These are phyloP conservation scores for Pinus tabuliformis DNA, from an alignment of 75 land plant species.

Conservation along the genomic window DNA sequence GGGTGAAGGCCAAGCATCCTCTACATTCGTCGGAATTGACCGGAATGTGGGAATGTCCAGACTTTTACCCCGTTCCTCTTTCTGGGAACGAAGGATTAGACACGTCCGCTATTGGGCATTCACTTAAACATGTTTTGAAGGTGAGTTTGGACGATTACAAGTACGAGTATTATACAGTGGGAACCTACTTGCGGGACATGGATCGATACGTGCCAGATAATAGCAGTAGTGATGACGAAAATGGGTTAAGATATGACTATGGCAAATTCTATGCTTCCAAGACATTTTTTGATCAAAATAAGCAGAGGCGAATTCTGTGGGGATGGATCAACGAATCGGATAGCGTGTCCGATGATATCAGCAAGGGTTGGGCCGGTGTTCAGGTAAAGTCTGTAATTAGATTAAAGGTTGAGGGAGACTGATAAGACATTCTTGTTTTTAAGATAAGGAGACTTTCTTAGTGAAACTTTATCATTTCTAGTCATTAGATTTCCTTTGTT, in stretches of 20 bases:
- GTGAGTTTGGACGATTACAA: slow-evolving; percentile 34
- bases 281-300: slow-evolving; percentile 52
- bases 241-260: slow-evolving; percentile 69
- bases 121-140: slow-evolving; percentile 66
- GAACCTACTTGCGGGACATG: slow-evolving; percentile 7
- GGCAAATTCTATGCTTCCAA: slow-evolving; percentile 87
- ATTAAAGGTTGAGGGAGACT: too few relatives aligned
- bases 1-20: slow-evolving; percentile 33
- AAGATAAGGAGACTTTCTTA: too few relatives aligned
- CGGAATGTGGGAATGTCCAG: slow-evolving; percentile 88
- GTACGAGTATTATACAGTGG: slow-evolving; percentile 21
- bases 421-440: too few relatives aligned
- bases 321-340: slow-evolving; percentile 74
- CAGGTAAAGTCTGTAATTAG: slow-evolving; percentile 29
- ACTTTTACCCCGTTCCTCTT: slow-evolving; percentile 65
- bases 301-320: slow-evolving; percentile 57
- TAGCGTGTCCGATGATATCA: slow-evolving; percentile 23
- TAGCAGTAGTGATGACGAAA: slow-evolving; percentile 3
- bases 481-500: too few relatives aligned
- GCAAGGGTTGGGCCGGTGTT: slow-evolving; percentile 75
- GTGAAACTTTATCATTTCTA: too few relatives aligned
- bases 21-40: slow-evolving; percentile 30
- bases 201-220: slow-evolving; percentile 21
- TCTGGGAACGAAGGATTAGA: slow-evolving; percentile 25
- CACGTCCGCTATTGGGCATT: slow-evolving; percentile 23